Evolutionary conservation across 2,329 filamentous ascomycete genomes (phyloP).

Genomic region (Monosporascus sp.): DNA sequence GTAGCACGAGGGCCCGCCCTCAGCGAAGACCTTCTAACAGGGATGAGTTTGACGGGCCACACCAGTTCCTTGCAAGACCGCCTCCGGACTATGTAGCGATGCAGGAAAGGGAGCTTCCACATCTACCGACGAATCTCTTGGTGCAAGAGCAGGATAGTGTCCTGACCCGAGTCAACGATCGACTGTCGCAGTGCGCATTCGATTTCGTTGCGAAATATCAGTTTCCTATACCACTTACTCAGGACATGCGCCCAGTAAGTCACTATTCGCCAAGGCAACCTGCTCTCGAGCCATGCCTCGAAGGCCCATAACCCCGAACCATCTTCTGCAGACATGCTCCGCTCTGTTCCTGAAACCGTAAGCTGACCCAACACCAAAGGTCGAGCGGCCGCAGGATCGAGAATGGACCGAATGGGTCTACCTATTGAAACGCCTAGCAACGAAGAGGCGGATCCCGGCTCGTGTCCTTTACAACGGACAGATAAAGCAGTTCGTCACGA

Average conservation of each 20-base stretch:
- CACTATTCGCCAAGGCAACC: background rate
- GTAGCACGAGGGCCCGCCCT: slow-evolving; percentile 42
- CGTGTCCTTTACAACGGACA: slow-evolving; percentile 82
- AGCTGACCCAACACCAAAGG: slow-evolving; percentile 3
- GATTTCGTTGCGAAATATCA: slow-evolving; percentile 90
- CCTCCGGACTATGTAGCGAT: slow-evolving; percentile 65
- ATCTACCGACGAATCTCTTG: slow-evolving; percentile 75
- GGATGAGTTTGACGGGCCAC: slow-evolving; percentile 85
- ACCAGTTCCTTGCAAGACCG: slow-evolving; percentile 73
- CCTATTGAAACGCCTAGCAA: slow-evolving; percentile 77
- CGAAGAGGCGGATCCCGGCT: slow-evolving; percentile 79
- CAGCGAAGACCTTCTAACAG: slow-evolving; percentile 73
- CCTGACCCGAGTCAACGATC: slow-evolving; percentile 74
- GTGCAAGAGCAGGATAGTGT: slow-evolving; percentile 82
- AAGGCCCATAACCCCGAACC: background rate
- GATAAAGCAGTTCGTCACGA: slow-evolving; percentile 86
- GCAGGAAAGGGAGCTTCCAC: slow-evolving; percentile 75
- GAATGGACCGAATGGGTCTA: slow-evolving; percentile 95
- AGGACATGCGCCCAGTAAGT: slow-evolving; percentile 24
- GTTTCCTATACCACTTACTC: slow-evolving; percentile 79
- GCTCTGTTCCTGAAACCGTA: background rate
- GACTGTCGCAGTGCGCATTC: slow-evolving; percentile 78
- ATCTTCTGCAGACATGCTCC: background rate
- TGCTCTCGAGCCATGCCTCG: slow-evolving; percentile 15
- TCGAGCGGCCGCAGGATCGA: slow-evolving; percentile 28